phyloP scores from a whole-genome alignment of 2,329 filamentous ascomycete genomes.

The Colletotrichum viniferum region DNA sequence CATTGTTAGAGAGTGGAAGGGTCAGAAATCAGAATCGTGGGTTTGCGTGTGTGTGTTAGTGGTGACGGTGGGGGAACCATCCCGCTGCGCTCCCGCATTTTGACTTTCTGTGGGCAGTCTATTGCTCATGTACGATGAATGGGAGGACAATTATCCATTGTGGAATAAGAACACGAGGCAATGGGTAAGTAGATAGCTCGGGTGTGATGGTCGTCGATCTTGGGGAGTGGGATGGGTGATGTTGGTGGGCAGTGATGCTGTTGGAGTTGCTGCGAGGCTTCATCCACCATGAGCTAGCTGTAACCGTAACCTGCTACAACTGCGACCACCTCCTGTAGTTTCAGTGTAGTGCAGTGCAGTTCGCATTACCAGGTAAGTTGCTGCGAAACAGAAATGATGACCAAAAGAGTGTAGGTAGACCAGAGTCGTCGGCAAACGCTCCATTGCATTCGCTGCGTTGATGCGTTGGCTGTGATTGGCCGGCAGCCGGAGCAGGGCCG shows the following conservation, averaged over 20 bases:
- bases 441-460: neutral
- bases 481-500: neutral
- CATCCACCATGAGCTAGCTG: neutral
- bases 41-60: neutral
- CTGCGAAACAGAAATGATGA: rapidly evolving
- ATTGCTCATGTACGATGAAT: too few species aligned
- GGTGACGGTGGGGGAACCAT: neutral
- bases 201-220: neutral
- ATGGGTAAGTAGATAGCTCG: neutral
- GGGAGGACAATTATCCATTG: too few species aligned
- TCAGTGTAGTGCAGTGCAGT: neutral
- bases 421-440: neutral
- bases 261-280: neutral
- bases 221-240: neutral
- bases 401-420: neutral
- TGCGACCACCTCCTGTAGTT: neutral
- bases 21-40: neutral
- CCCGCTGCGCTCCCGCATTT: neutral
- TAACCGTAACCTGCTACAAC: neutral
- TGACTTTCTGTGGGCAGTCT: too few species aligned
- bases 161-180: neutral
- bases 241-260: neutral
- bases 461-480: neutral
- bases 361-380: too few species aligned
- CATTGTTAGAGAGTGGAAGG: neutral